Evolutionary conservation across 805 yeast species (phyloP).

Genomic region (Wickerhamomyces silvicola): DNA sequence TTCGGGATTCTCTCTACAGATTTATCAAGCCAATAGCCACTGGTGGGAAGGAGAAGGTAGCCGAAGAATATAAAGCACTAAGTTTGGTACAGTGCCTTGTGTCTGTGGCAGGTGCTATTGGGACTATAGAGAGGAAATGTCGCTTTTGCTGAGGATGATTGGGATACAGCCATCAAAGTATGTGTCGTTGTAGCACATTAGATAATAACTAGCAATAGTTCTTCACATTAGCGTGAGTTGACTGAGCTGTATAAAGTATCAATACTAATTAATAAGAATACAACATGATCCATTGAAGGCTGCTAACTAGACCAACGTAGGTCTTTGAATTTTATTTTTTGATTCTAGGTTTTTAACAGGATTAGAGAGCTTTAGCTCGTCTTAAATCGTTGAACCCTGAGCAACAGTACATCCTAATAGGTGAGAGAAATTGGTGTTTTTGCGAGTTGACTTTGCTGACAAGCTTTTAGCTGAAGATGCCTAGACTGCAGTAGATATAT

Average conservation of each 20-base stretch:
- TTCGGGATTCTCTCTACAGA: neutral
- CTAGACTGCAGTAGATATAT: slow-evolving; percentile 20
- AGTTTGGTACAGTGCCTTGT: neutral
- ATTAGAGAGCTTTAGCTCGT: slow-evolving; percentile 1
- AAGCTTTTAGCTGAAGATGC: slow-evolving; percentile 18
- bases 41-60: neutral
- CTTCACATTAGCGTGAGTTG: neutral
- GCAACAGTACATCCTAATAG: slow-evolving; percentile 17
- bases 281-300: slow-evolving; percentile 1
- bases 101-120: neutral
- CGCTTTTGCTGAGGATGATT: slow-evolving; percentile 1
- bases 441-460: too few relatives aligned
- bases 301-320: slow-evolving; percentile 2
- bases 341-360: too few relatives aligned
- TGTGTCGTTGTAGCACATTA: neutral
- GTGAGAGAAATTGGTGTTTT: too few relatives aligned
- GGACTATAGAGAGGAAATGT: slow-evolving; percentile 1
- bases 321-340: too few relatives aligned
- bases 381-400: slow-evolving; percentile 11
- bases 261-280: too few relatives aligned
- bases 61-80: neutral
- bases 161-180: slow-evolving; percentile 2
- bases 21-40: neutral
- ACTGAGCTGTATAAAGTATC: too few relatives aligned
- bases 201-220: neutral